Base-by-base conservation (phyloP, 495 filamentous ascomycete species). In the Aspergillus affinis region DNA sequence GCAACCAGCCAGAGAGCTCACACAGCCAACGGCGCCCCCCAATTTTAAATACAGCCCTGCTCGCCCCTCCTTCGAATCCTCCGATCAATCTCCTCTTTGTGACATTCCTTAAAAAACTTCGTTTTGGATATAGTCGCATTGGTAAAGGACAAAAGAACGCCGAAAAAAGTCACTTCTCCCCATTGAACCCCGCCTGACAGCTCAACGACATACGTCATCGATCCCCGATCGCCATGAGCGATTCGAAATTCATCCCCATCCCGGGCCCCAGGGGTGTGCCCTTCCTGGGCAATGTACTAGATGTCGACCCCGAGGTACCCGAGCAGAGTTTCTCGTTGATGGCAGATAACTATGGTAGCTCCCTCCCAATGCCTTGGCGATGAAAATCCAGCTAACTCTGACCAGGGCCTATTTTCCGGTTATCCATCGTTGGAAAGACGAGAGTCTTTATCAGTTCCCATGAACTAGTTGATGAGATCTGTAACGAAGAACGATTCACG, bases 401-500 rank as follows among this genome's bases (percentile, higher is more conserved):
- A 18, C 41, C 32, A 78, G 85, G 85, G 60, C 80, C 81, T 48
- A 89, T 90, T 62, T 89, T 81, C 62, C 68, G 71, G 29, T 56
- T 78, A 19, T 68, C 62, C 17, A 67, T 65, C 0, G 61, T 70
- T 20, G 74, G 74, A 30, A 48, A 17, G 3, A 19, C 69, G 8
- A 58, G 61, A 51, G 62, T 81, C 12, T 70, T 82, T 49, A 62
- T 83, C 46, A 73, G 65, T 47, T 76, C 80, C 8, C 78, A 85
- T 52, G 82, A 78, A 10, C 69, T 91, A 17, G 69, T 86, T 20
- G 72, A 89, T 49, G 89, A 91, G 63, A 62, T 86, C 20, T 91
- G 84, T 68, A 79, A 92, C 65, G 89, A 89, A 68, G 83, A 77
- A 29, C 74, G 83, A 55, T 93, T 91, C 69, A 51, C 71, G 3